These are phyloP conservation scores for Neonectria sp. DNA, from an alignment of 2,329 filamentous ascomycete species.

Conservation along the genomic window DNA sequence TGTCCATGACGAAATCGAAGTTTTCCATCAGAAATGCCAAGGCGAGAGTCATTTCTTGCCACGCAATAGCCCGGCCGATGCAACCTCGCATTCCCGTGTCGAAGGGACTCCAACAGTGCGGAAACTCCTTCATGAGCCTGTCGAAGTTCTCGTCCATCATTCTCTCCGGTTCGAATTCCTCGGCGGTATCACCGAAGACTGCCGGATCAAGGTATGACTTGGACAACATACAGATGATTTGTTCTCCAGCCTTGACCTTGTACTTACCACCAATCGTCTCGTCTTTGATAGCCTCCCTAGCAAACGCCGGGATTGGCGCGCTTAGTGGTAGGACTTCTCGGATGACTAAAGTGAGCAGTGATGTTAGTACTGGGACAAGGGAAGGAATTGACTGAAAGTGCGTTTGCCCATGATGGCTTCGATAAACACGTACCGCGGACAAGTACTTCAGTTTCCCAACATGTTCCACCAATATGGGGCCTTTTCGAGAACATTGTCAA, in stretches of 20 bases:
- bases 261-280: conserved; percentile 74
- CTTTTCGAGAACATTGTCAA: too few relatives aligned
- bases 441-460: too few relatives aligned
- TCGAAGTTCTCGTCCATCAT: conserved; percentile 80
- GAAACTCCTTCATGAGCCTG: conserved; percentile 71
- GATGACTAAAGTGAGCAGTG: conserved; percentile 55
- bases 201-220: conserved; percentile 73
- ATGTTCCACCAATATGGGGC: too few relatives aligned
- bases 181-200: conserved; percentile 76
- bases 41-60: conserved; percentile 78
- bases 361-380: not conserved
- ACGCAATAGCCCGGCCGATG: conserved; percentile 81
- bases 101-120: conserved; percentile 80
- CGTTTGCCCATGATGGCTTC: too few relatives aligned
- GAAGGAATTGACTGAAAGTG: too few relatives aligned
- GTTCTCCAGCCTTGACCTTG: conserved; percentile 60
- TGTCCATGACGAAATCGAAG: conserved; percentile 74
- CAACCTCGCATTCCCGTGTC: conserved; percentile 80
- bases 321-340: conserved; percentile 76
- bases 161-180: conserved; percentile 78
- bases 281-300: conserved; percentile 68
- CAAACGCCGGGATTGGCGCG: conserved; percentile 72
- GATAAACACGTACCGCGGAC: too few relatives aligned
- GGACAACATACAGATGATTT: conserved; percentile 63
- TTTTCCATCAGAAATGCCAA: conserved; percentile 78